phyloP scores from a whole-genome alignment of 345 rosid genomes.

The Eucalyptus coolabah region DNA sequence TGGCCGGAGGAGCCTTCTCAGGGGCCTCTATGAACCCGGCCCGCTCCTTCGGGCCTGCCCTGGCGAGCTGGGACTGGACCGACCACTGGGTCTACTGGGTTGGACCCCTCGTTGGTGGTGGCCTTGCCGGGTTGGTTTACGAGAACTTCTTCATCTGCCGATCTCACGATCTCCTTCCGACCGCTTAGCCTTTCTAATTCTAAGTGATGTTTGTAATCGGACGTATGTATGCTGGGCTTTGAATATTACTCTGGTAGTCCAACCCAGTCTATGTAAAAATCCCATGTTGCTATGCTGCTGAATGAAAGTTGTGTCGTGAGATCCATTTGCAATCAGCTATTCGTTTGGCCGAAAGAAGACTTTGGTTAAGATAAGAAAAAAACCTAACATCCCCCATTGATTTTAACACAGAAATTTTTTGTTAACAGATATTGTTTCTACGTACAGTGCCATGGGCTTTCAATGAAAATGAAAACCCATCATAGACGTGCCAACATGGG shows the following conservation, averaged over 20 bases:
- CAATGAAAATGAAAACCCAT: neutral
- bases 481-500: neutral
- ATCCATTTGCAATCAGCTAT: neutral
- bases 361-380: neutral
- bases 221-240: neutral
- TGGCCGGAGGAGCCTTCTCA: slow-evolving; percentile 78
- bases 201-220: neutral
- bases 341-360: neutral
- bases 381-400: too few relatives aligned
- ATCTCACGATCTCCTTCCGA: slow-evolving; percentile 20
- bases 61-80: slow-evolving; percentile 79
- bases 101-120: slow-evolving; percentile 77
- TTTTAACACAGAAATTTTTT: neutral
- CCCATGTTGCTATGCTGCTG: neutral
- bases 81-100: slow-evolving; percentile 95
- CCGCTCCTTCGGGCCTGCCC: slow-evolving; percentile 80
- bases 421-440: neutral
- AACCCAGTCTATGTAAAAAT: neutral
- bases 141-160: slow-evolving; percentile 58
- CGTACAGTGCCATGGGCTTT: neutral
- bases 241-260: neutral
- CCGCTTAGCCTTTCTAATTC: neutral
- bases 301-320: neutral
- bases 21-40: slow-evolving; percentile 99
- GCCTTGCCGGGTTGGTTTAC: slow-evolving; percentile 60